phyloP scores from a whole-genome alignment of 345 rosid species.

The Eucalyptus dawsonii region DNA sequence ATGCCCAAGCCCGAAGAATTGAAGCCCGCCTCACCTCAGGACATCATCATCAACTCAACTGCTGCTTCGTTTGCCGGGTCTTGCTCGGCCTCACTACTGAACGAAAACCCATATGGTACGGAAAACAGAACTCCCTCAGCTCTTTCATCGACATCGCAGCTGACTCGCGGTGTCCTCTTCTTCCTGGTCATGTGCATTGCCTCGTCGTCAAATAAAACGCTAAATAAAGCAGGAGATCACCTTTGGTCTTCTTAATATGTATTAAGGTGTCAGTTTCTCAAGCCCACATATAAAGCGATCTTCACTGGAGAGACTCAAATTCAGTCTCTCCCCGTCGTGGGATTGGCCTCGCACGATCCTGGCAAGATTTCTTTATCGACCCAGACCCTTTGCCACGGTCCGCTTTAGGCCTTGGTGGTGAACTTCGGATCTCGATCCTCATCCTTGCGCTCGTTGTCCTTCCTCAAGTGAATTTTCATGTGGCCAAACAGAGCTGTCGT shows the following conservation, averaged over 20 bases:
- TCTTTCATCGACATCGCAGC: not conserved
- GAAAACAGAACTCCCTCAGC: not conserved
- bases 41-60: not conserved
- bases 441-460: no score
- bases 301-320: not conserved
- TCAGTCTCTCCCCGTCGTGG: not conserved
- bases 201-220: no score
- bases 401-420: no score
- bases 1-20: not conserved
- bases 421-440: no score
- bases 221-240: no score
- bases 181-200: no score
- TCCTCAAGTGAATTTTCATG: conserved; percentile 41
- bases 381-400: conserved; percentile 30
- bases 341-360: not conserved
- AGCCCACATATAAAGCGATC: no score
- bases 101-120: not conserved
- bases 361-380: conserved; percentile 13
- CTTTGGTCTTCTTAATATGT: no score
- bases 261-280: no score
- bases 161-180: not conserved
- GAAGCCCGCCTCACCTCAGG: not conserved
- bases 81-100: not conserved
- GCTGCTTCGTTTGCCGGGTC: not conserved
- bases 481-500: conserved; percentile 31